These are phyloP conservation scores for Alternaria alternata DNA, from an alignment of 2,329 filamentous ascomycete species.

Conservation along the genomic window DNA sequence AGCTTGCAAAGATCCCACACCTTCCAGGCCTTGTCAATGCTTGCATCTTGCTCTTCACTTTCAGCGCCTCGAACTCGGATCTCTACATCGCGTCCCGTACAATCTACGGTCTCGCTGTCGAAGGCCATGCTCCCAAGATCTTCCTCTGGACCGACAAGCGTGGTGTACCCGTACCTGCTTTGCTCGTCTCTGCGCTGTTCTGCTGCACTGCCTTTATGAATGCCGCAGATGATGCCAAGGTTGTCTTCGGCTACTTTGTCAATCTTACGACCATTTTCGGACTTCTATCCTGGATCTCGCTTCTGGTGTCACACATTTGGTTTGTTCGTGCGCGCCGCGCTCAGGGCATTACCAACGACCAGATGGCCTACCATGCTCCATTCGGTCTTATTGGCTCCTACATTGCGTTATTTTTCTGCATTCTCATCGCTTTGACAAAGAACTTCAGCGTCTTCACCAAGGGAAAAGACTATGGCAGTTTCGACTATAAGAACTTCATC, in stretches of 20 bases:
- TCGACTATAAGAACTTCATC: constrained; percentile 79
- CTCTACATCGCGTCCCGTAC: constrained; percentile 78
- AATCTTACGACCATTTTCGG: constrained; percentile 55
- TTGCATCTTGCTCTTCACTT: constrained; percentile 78
- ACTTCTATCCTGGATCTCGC: constrained; percentile 59
- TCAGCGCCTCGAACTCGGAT: constrained; percentile 79
- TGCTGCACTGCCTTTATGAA: constrained; percentile 71
- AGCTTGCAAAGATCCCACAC: constrained; percentile 66
- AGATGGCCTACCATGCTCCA: constrained; percentile 69
- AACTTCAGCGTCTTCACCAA: constrained; percentile 77
- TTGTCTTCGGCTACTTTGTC: constrained; percentile 59
- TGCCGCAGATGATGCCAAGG: constrained; percentile 51
- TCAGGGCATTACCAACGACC: constrained; percentile 55
- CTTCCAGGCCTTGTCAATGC: constrained; percentile 76
- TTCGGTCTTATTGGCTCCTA: constrained; percentile 76
- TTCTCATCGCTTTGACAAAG: constrained; percentile 80
- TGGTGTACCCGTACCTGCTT: constrained; percentile 74
- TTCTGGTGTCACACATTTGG: constrained; percentile 59
- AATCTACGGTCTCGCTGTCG: constrained; percentile 75
- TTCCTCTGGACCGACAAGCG: constrained; percentile 75
- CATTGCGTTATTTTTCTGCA: constrained; percentile 72
- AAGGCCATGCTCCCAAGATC: constrained; percentile 75
- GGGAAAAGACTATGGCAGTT: constrained; percentile 58
- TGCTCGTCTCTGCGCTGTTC: constrained; percentile 68
- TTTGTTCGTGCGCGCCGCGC: constrained; percentile 57